These are phyloP conservation scores for Lantana camara DNA, from an alignment of 257 asterid species.

Conservation along the genomic window DNA sequence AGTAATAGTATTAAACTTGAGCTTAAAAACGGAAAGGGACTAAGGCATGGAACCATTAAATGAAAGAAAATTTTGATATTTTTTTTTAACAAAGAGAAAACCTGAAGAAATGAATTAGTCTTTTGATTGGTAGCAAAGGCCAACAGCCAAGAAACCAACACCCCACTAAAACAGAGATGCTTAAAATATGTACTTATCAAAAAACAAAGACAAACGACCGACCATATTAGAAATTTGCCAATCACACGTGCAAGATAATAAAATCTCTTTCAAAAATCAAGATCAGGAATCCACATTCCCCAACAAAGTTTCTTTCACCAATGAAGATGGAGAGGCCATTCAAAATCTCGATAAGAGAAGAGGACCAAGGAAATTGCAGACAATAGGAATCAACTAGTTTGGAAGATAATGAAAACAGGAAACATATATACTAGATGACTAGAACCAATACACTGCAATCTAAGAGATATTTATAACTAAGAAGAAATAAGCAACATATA, in stretches of 20 bases:
- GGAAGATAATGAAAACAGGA: slow-evolving; percentile 32
- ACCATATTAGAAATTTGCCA: slow-evolving; percentile 9
- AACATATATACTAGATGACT: slow-evolving; percentile 27
- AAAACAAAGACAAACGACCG: slow-evolving; percentile 30
- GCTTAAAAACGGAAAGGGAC: not conserved
- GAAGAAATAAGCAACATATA: slow-evolving; percentile 7
- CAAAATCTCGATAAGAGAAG: slow-evolving; percentile 42
- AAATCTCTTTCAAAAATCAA: slow-evolving; percentile 33
- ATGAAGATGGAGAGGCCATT: slow-evolving; percentile 52
- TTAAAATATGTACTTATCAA: slow-evolving; percentile 29
- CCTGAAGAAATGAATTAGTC: not conserved
- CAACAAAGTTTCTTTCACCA: slow-evolving; percentile 35
- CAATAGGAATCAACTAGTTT: slow-evolving; percentile 44
- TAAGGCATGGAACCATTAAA: not conserved
- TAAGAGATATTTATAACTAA: slow-evolving; percentile 24
- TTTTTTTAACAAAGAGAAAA: slow-evolving; percentile 1
- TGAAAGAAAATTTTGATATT: slow-evolving; percentile 14
- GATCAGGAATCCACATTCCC: slow-evolving; percentile 47
- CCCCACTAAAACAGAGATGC: slow-evolving; percentile 27
- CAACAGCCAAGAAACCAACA: slow-evolving; percentile 16
- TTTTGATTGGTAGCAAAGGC: slow-evolving; percentile 2
- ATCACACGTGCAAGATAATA: slow-evolving; percentile 29
- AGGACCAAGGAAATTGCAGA: slow-evolving; percentile 46
- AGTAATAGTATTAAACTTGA: not conserved
- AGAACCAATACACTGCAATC: slow-evolving; percentile 40